phyloP scores from a whole-genome alignment of 2,329 filamentous ascomycete genomes.

The Neodidymelliopsis sp. region DNA sequence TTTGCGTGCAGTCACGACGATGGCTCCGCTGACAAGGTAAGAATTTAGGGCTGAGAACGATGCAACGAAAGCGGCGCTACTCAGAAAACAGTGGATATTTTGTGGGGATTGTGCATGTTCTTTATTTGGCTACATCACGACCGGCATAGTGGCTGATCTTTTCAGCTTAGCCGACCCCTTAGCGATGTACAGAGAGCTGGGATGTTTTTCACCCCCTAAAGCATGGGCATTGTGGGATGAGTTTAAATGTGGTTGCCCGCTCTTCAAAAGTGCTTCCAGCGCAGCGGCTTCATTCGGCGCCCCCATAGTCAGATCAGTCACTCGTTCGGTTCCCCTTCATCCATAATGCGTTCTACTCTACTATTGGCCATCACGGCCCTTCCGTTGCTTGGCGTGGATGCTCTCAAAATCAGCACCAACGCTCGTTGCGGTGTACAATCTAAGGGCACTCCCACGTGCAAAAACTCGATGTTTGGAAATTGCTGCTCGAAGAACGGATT shows the following conservation, averaged over 20 bases:
- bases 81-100: constrained; percentile 3
- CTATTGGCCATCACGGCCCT: constrained; percentile 15
- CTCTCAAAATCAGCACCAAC: constrained; percentile 1
- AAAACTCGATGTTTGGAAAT: constrained; percentile 52
- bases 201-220: constrained; percentile 6
- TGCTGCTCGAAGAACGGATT: constrained; percentile 56
- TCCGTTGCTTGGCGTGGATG: constrained; percentile 15
- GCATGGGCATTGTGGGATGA: constrained; percentile 1
- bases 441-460: constrained; percentile 45
- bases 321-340: constrained; percentile 6
- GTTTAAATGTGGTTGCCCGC: constrained; percentile 8
- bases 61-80: constrained; percentile 1
- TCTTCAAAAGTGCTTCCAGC: background rate
- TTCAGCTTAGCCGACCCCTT: constrained; percentile 7
- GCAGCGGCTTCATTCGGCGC: background rate
- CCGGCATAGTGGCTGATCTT: constrained; percentile 7
- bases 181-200: constrained; percentile 1
- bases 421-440: constrained; percentile 14
- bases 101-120: constrained; percentile 6
- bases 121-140: constrained; percentile 13
- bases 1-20: background rate
- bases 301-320: constrained; percentile 4
- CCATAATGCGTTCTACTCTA: constrained; percentile 14
- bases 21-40: background rate
- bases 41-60: constrained; percentile 7